phyloP scores from a whole-genome alignment of 371 early-diverging fungal species.

The Thermomucor indicae-seudaticae region DNA sequence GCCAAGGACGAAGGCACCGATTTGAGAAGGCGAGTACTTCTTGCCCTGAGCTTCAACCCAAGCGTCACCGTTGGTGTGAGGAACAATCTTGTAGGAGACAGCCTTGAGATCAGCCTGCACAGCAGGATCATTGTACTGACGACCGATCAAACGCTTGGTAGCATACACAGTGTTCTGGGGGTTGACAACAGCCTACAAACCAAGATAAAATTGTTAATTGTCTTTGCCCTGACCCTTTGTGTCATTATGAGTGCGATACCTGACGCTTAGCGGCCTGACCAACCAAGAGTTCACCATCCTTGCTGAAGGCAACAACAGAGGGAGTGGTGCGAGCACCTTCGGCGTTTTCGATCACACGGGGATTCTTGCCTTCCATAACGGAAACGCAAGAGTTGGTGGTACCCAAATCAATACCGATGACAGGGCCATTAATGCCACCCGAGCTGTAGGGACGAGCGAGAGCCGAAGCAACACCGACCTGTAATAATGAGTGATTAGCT shows the following conservation, averaged over 20 bases:
- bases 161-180: constrained; percentile 91
- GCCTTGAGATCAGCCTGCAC: constrained; percentile 85
- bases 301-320: constrained; percentile 93
- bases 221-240: background rate
- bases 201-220: background rate
- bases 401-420: constrained; percentile 99
- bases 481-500: background rate
- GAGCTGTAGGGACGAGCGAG: constrained; percentile 34
- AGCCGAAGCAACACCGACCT: constrained; percentile 19
- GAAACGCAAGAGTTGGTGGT: constrained; percentile 99
- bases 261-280: constrained; percentile 97
- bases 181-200: constrained; percentile 81
- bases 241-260: constrained; percentile 30
- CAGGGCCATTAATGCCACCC: constrained; percentile 84
- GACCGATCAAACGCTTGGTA: constrained; percentile 95
- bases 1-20: constrained; percentile 89
- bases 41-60: constrained; percentile 91
- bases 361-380: constrained; percentile 95
- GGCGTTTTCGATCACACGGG: constrained; percentile 95
- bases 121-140: constrained; percentile 81
- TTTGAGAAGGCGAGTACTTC: constrained; percentile 94
- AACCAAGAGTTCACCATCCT: constrained; percentile 91
- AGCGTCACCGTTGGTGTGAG: constrained; percentile 90
- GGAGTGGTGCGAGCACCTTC: constrained; percentile 98
- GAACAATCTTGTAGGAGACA: constrained; percentile 86